phyloP scores from a whole-genome alignment of 345 rosid species.

The Punica granatum region DNA sequence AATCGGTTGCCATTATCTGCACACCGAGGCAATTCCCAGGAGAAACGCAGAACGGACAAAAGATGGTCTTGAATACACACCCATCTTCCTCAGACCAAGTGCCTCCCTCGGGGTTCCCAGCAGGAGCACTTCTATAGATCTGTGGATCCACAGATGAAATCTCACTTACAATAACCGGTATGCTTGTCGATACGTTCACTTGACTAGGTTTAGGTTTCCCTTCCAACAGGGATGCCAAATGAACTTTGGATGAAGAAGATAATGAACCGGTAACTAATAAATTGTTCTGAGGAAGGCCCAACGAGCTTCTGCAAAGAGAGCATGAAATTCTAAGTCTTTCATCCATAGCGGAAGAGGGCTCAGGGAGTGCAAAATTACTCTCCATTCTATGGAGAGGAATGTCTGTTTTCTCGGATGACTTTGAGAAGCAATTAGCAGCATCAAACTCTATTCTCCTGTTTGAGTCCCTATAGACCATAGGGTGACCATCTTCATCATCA shows the following conservation, averaged over 20 bases:
- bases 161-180: constrained; percentile 54
- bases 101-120: constrained; percentile 35
- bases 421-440: constrained; percentile 11
- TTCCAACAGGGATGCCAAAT: constrained; percentile 46
- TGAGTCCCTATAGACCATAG: constrained; percentile 18
- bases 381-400: constrained; percentile 6
- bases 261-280: constrained; percentile 38
- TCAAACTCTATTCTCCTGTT: constrained; percentile 49
- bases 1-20: constrained; percentile 73
- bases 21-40: constrained; percentile 65
- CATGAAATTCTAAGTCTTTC: constrained; percentile 51
- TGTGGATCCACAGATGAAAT: constrained; percentile 46
- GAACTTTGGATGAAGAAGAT: constrained; percentile 52
- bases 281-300: constrained; percentile 60
- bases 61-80: constrained; percentile 67
- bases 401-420: not conserved
- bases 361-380: constrained; percentile 6
- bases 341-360: constrained; percentile 29
- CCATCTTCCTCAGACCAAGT: constrained; percentile 86
- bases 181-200: constrained; percentile 27
- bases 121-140: constrained; percentile 26
- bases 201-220: constrained; percentile 20
- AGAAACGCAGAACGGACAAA: constrained; percentile 69
- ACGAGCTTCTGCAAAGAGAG: constrained; percentile 49
- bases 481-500: constrained; percentile 15